A percentile compares a stretch with the other conserved stretches of the same genome.
phyloP scores from a whole-genome alignment of 2,329 filamentous ascomycete species.

The Fusarium duplospermum region DNA sequence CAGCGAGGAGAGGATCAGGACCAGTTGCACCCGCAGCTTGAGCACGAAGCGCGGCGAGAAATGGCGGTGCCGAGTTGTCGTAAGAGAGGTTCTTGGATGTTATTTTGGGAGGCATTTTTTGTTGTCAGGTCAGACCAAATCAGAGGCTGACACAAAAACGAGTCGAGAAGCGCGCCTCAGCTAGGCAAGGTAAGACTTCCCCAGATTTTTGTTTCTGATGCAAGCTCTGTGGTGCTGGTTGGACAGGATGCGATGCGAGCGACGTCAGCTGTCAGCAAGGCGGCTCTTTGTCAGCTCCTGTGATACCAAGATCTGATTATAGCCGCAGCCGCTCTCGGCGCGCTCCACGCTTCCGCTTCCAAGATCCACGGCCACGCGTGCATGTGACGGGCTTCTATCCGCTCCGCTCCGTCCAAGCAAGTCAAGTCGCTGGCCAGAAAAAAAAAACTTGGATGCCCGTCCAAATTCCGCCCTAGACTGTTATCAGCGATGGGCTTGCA shows the following conservation, averaged over 20 bases:
- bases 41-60: slow-evolving; percentile 68
- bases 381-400: background rate
- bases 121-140: background rate
- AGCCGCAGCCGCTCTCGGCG: slow-evolving; percentile 8
- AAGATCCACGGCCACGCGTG: slow-evolving; percentile 16
- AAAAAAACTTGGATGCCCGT: slow-evolving; percentile 6
- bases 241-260: slow-evolving; percentile 15
- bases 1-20: slow-evolving; percentile 64
- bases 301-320: slow-evolving; percentile 3
- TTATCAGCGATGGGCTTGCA: slow-evolving; percentile 19
- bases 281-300: slow-evolving; percentile 30
- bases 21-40: slow-evolving; percentile 61
- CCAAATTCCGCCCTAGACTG: slow-evolving; percentile 17
- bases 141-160: slow-evolving; percentile 3
- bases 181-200: background rate
- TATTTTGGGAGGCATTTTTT: slow-evolving; percentile 68
- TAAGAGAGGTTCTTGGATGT: slow-evolving; percentile 79
- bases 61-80: slow-evolving; percentile 68
- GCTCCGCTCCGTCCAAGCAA: background rate
- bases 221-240: slow-evolving; percentile 15
- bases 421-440: background rate
- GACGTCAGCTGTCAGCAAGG: slow-evolving; percentile 13
- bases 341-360: background rate
- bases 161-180: background rate
- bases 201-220: slow-evolving; percentile 1